Evolutionary conservation across 1,284 basidiomycete species (phyloP).

Genomic region (Peniophora sp.): DNA sequence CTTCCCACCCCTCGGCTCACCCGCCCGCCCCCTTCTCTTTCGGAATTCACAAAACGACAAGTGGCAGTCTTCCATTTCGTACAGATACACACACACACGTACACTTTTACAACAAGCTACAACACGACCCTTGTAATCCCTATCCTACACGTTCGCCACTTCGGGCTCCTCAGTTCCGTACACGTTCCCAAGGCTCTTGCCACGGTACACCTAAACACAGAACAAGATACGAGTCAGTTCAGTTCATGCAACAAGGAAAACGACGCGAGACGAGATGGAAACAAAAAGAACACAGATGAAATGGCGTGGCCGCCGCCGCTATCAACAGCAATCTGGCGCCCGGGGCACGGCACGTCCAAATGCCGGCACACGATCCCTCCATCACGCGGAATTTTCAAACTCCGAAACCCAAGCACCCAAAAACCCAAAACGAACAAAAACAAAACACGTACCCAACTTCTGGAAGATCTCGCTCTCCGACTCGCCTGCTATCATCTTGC

Average conservation of each 20-base stretch:
- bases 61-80: not conserved
- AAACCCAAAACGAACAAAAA: not conserved
- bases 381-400: not conserved
- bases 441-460: conserved; percentile 42
- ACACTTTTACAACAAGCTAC: too few species aligned
- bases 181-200: conserved; percentile 71
- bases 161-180: conserved; percentile 17
- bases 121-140: not conserved
- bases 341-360: not conserved
- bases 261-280: too few species aligned
- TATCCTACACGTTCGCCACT: not conserved
- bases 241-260: too few species aligned
- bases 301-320: too few species aligned
- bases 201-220: conserved; percentile 65
- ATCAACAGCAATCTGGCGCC: too few species aligned
- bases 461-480: conserved; percentile 83
- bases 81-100: not conserved
- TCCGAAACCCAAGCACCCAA: not conserved
- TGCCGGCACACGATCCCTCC: not conserved
- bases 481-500: conserved; percentile 68
- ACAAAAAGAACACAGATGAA: too few species aligned
- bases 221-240: not conserved
- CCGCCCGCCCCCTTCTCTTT: not conserved
- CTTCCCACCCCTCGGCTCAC: not conserved
- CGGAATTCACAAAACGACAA: not conserved